Evolutionary conservation across 257 asterid genomes (phyloP), one percentile per base, ranked within the genome.

Genomic region (Thymus mandschuricus): DNA sequence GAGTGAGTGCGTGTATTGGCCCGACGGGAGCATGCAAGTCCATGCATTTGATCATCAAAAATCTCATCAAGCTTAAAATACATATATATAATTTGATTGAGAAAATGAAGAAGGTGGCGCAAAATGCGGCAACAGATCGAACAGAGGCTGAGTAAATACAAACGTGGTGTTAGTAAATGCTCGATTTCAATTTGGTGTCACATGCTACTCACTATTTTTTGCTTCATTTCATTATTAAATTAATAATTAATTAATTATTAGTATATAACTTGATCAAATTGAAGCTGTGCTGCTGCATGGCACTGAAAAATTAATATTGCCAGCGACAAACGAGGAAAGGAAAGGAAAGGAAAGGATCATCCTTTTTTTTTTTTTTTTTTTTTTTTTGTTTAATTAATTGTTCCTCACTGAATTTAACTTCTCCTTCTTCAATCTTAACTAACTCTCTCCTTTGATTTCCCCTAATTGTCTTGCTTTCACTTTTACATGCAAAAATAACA

Each of bases 121-220:
- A 51, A 85, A 81, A 75, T 73, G 84, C 90, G 93, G 73, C 80
- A 80, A 81, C 87, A 78, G 70, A 21, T 21, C 21, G 21, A 21
- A 21, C 21, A 21, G 21, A 21, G 71, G 44, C 69, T 80, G 78
- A 84, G 74, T 89, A 74, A 85, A 78, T 79, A 85, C 92, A 90
- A 87, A 81, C 91, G 89, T 86, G 95, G 75, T 67, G 43, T 78
- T 69, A 88, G 80, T 90, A 83, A 90, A 88, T 86, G 88, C 89
- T 66, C 66, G 11, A 56, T 85, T 73, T 70, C 35, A 63, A 33
- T 74, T 71, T 75, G 80, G 21, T 76, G 80, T 21, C 92, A 78
- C 82, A 76, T 82, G 84, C 87, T 58, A 63, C 62, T 35, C 54
- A 69, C 21, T 21, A 21, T 21, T 21, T 21, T 21, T 21, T 3